A percentile compares a stretch with the other conserved stretches of the same genome.
Evolutionary conservation across 2,329 filamentous ascomycete genomes (phyloP).

Genomic region (Fragosphaeria purpurea): DNA sequence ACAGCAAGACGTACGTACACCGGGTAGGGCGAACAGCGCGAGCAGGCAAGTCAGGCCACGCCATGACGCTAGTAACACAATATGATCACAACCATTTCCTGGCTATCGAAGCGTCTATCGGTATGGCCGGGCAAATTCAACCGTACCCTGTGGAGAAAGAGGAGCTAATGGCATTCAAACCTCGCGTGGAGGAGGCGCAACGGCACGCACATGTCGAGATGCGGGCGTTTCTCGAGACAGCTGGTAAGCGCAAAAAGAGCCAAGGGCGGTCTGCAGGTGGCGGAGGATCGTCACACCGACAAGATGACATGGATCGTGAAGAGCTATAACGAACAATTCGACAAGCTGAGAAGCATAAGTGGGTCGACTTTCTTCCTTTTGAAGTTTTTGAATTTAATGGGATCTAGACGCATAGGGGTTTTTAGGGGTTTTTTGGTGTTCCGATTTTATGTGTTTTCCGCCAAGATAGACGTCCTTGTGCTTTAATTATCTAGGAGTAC

Average conservation of each 20-base stretch:
- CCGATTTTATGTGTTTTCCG: too few species aligned
- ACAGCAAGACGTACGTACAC: constrained; percentile 87
- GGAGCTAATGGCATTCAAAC: constrained; percentile 73
- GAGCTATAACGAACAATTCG: constrained; percentile 42
- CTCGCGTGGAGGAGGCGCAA: constrained; percentile 74
- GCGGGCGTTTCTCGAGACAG: constrained; percentile 65
- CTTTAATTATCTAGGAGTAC: too few species aligned
- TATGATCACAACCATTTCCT: constrained; percentile 76
- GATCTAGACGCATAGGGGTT: too few species aligned
- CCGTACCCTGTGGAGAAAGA: constrained; percentile 65
- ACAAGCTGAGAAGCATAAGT: too few species aligned
- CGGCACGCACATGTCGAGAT: constrained; percentile 69
- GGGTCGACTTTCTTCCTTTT: too few species aligned
- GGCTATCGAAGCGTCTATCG: constrained; percentile 73
- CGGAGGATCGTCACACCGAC: constrained; percentile 19
- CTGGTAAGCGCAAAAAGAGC: constrained; percentile 41
- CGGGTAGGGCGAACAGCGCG: constrained; percentile 80
- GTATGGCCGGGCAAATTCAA: constrained; percentile 53
- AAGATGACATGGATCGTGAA: constrained; percentile 63
- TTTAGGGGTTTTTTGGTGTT: too few species aligned
- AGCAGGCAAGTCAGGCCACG: constrained; percentile 74
- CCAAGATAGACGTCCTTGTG: too few species aligned
- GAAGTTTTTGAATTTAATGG: too few species aligned
- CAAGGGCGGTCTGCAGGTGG: constrained; percentile 31
- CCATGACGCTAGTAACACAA: constrained; percentile 74